phyloP scores from a whole-genome alignment of 768 basidiomycete species.

The Tricholoma saponaceum region DNA sequence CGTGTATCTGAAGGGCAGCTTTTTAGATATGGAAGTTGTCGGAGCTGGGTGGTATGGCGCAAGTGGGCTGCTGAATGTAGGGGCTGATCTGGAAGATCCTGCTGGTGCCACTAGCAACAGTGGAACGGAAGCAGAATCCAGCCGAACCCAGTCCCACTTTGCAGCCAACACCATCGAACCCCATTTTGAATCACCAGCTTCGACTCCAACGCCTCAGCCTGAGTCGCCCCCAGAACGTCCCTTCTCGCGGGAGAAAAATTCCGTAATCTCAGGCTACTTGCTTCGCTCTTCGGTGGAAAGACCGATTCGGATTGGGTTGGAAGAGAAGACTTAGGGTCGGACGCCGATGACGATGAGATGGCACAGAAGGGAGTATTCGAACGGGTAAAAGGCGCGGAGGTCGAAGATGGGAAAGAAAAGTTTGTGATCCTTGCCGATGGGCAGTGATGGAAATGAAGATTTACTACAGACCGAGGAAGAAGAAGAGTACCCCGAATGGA shows the following conservation, averaged over 20 bases:
- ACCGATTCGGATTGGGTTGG: slow-evolving; percentile 56
- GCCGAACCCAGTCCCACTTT: background rate
- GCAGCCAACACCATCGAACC: too few species aligned
- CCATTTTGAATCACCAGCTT: slow-evolving; percentile 1
- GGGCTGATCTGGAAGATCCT: slow-evolving; percentile 12
- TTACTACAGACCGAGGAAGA: slow-evolving; percentile 8
- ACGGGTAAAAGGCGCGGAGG: too few species aligned
- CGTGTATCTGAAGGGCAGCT: slow-evolving; percentile 65
- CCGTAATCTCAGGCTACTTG: slow-evolving; percentile 42
- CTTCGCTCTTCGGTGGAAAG: slow-evolving; percentile 46
- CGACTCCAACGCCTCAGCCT: slow-evolving; percentile 1
- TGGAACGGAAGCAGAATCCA: slow-evolving; percentile 11
- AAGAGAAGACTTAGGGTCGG: slow-evolving; percentile 53
- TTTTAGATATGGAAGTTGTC: slow-evolving; percentile 45
- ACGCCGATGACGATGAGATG: slow-evolving; percentile 41
- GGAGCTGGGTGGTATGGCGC: slow-evolving; percentile 12
- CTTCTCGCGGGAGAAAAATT: slow-evolving; percentile 34
- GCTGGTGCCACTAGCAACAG: slow-evolving; percentile 14
- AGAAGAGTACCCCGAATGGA: slow-evolving; percentile 7
- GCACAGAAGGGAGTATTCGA: slow-evolving; percentile 18
- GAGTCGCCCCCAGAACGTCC: slow-evolving; percentile 23
- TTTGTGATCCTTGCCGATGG: slow-evolving; percentile 32
- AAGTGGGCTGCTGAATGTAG: slow-evolving; percentile 1
- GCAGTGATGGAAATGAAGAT: slow-evolving; percentile 19
- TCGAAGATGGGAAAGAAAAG: slow-evolving; percentile 23